Base-by-base conservation (phyloP, 208 protist genomes). In the Trypanosoma conorhini region DNA sequence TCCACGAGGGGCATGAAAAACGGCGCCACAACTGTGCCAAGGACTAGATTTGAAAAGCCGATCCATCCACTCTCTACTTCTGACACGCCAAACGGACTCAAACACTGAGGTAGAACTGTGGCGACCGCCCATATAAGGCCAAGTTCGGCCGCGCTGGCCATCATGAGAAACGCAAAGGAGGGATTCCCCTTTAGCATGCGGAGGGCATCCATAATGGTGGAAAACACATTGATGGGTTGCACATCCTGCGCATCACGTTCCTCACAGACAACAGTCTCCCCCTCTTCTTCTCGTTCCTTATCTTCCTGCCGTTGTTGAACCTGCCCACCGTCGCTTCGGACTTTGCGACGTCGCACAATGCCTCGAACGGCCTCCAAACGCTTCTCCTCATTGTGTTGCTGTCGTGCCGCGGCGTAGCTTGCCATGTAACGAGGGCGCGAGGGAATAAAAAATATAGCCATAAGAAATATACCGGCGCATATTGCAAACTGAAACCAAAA, bases 401-500 rank as follows among this genome's bases (percentile, higher is more conserved):
- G 80, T 10, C 70, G 68, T 51, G 75, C 72, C 24, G 85, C 83
- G 26, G 82, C 75, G 58, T 85, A 86, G 63, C 82, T 89, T 57
- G 85, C 76, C 3, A 51, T 54, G 59, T 76, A 87, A 57, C 83
- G 76, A 22, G 65, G 74, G 57, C 72, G 80, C 35, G 63, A 64
- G 0, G 82, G 83, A 68, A 89, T 82, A 26, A 85, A 70, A 68
- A 90, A 87, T 33, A 90, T 79, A 22, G 82, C 65, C 40, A 85
- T 52, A n/a, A 81, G 4, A 26, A 93, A 67, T 42, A 75, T 51
- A 31, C 62, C 33, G 24, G 38, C 74, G 60, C 75, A 83, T 35
- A 86, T 56, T 56, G 17, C 74, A 66, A 93, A 86, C 55, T 93
- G 84, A 64, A 89, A 87, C 82, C 85, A 89, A 65, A 91, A 93